Base-by-base conservation (phyloP, 345 rosid genomes). In the Corymbia maculata region DNA sequence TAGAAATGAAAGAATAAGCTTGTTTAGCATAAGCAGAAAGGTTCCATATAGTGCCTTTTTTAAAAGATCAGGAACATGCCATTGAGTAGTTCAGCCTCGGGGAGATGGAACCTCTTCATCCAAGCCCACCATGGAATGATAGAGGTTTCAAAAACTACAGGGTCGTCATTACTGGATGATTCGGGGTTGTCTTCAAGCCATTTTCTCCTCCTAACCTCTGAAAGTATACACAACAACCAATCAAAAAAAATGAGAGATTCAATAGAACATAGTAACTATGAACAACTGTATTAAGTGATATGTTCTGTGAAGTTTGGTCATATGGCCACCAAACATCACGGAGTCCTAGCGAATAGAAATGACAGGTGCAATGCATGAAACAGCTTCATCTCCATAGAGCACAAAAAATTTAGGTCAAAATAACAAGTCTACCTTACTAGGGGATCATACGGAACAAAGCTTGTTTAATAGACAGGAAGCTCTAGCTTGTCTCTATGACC, bases 81-180 rank as follows among this genome's bases (percentile, higher is more conserved):
- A 86, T 97, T 97, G 12, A 96, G 97, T 52, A 94, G 91, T 90
- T 96, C 99, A 24, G 98, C 98, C 93, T 96, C 99, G 15, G 99
- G 98, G 59, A 97, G 94, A 91, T 97, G 99, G 91, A 93, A 97
- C 88, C 98, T 94, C 93, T 96, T 96, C 88, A 94, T 92, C 99
- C 99, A 97, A 59, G 95, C 94, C 99, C 99, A 97, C 99, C 99
- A 97, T 84, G 99, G 99, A 61, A 97, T 90, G 26, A 95, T 93
- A 82, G 99, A 94, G 30, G 99, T 95, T 89, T 97, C 98, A 51
- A 97, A 97, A 86, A 96, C 91, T 32, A 97, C 93, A 88, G 94
- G 98, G 66, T 95, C 96, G 11, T 97, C 94, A 32, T 96, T 97
- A 87, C 93, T 95, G 26, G 97, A 93, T 21, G 98, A 91, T 90